Conservation (phyloP, 306 rosid species). For the Rubus idaeus region DNA sequence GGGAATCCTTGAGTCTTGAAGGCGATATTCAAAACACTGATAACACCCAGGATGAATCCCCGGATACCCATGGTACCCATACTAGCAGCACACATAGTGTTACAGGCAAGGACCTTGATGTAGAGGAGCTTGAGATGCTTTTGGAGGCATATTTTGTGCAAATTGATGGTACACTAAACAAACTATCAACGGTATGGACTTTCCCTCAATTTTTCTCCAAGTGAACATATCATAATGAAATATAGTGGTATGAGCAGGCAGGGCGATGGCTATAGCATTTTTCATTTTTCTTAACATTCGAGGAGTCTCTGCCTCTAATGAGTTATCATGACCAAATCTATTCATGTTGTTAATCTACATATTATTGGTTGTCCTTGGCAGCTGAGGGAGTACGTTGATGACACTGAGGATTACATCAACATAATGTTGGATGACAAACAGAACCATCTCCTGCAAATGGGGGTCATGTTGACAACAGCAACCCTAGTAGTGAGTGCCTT, state of each 20-base stretch:
- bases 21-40: slow-evolving; percentile 39
- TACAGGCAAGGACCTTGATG: slow-evolving; percentile 68
- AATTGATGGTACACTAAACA: slow-evolving; percentile 86
- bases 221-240: not conserved
- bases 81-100: slow-evolving; percentile 65
- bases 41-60: slow-evolving; percentile 32
- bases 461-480: slow-evolving; percentile 96
- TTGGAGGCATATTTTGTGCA: slow-evolving; percentile 97
- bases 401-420: slow-evolving; percentile 97
- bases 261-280: too few species aligned
- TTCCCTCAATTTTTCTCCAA: not conserved
- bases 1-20: slow-evolving; percentile 33
- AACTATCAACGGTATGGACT: slow-evolving; percentile 59
- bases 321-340: not conserved
- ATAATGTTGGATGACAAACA: slow-evolving; percentile 99
- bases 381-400: slow-evolving; percentile 97
- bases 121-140: slow-evolving; percentile 98
- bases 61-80: slow-evolving; percentile 69
- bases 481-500: slow-evolving; percentile 86
- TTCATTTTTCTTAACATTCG: not conserved
- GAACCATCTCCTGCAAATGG: slow-evolving; percentile 97
- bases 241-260: not conserved
- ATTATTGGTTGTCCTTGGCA: slow-evolving; percentile 26
- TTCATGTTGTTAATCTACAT: not conserved
- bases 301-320: not conserved